Evolutionary conservation across 192 early-diverging fungal species (phyloP).

Genomic region (Lunasporangiospora selenospora): DNA sequence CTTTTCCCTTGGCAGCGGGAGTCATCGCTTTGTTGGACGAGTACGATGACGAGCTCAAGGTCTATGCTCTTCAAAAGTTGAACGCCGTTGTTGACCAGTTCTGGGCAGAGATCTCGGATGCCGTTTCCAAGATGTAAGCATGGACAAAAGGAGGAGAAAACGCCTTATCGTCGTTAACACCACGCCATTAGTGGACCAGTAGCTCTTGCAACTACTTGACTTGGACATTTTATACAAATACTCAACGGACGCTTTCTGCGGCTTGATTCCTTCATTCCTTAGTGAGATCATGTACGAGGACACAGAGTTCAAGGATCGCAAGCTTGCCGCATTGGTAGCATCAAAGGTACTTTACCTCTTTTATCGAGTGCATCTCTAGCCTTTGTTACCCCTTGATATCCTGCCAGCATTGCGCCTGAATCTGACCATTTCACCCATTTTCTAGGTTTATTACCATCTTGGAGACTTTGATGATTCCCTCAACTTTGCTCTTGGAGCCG

Average conservation of each 20-base stretch:
- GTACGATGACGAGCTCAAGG: conserved; percentile 86
- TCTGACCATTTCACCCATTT: too few species aligned
- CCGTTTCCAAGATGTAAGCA: conserved; percentile 87
- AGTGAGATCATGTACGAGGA: conserved; percentile 98
- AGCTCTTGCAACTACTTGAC: too few species aligned
- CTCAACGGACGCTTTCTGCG: too few species aligned
- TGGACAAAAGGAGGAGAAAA: too few species aligned
- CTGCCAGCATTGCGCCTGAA: too few species aligned
- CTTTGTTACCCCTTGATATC: too few species aligned
- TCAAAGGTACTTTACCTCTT: conserved; percentile 78
- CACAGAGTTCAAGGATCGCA: conserved; percentile 78
- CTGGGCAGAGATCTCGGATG: conserved; percentile 98
- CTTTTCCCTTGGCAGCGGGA: conserved; percentile 63
- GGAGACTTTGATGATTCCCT: conserved; percentile 97
- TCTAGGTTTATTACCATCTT: conserved; percentile 94
- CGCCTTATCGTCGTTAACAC: too few species aligned
- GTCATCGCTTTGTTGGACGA: conserved; percentile 96
- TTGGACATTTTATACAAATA: too few species aligned
- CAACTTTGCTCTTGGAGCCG: conserved; percentile 94
- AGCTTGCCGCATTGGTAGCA: conserved; percentile 94
- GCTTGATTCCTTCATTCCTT: conserved; percentile 7
- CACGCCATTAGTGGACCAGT: too few species aligned
- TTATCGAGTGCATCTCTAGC: neutral
- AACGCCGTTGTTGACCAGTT: conserved; percentile 90
- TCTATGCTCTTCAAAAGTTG: conserved; percentile 93